A percentile compares a stretch with the other conserved stretches of the same genome.
Evolutionary conservation across 164 flowering plant genomes (phyloP).

Genomic region (Liriodendron chinense): DNA sequence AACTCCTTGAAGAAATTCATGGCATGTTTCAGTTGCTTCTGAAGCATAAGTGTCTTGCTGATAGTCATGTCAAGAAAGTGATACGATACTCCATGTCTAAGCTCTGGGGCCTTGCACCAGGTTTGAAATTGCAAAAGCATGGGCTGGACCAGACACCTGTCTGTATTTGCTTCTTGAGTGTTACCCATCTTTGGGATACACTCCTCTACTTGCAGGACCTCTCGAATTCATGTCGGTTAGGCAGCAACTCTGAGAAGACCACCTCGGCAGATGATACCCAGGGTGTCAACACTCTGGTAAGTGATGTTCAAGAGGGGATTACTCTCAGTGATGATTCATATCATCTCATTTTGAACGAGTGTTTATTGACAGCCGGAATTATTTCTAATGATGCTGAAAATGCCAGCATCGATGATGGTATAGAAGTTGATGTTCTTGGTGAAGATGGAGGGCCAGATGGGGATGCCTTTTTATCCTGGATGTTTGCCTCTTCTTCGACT

Average conservation of each 20-base stretch:
- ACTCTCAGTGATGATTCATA: constrained; percentile 56
- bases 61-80: constrained; percentile 71
- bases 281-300: constrained; percentile 12
- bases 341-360: constrained; percentile 56
- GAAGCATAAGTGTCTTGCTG: constrained; percentile 67
- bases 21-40: constrained; percentile 62
- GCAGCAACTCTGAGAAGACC: constrained; percentile 62
- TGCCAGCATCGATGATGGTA: constrained; percentile 14
- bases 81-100: constrained; percentile 74
- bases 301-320: constrained; percentile 56
- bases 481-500: constrained; percentile 58
- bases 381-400: constrained; percentile 19
- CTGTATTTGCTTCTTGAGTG: constrained; percentile 87
- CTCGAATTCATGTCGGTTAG: constrained; percentile 64
- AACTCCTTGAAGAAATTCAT: constrained; percentile 74
- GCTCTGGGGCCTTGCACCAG: constrained; percentile 57
- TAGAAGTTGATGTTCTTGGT: constrained; percentile 13
- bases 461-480: constrained; percentile 75
- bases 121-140: constrained; percentile 52
- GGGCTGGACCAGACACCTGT: constrained; percentile 72
- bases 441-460: constrained; percentile 37
- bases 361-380: constrained; percentile 33
- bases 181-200: constrained; percentile 63
- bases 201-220: constrained; percentile 84
- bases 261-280: constrained; percentile 40